Evolutionary conservation across 2,329 filamentous ascomycete species (phyloP), one percentile per base, ranked within the genome.

Genomic region (Huntiella bhutanensis): DNA sequence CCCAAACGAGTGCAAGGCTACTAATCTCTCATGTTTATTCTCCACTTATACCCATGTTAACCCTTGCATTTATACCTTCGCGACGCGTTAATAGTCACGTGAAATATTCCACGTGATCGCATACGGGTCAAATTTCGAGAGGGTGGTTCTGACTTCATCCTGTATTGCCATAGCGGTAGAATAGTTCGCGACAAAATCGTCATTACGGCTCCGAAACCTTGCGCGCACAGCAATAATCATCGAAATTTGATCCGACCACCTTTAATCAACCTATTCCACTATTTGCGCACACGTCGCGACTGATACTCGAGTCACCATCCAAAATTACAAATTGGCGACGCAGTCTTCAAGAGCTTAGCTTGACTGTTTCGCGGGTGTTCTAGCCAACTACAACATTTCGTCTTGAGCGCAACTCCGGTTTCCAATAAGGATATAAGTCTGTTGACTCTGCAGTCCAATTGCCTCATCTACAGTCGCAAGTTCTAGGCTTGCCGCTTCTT

Each of bases 41-140:
- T 41, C 48, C 48, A 50, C 41, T 33, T 19, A 43, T 34, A n/a
- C 4, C 22, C 28, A 4, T 33, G n/a, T 34, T 28, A 12, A 11
- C 19, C 39, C 16, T 22, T 12, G 8, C 2, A 8, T 5, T 7
- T 1, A 41, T 12, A 17, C 41, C 8, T 4, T 19, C 44, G 32
- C 40, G 28, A 43, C 37, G 37, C 37, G 48, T 45, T 19, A 19
- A 6, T 3, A 13, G 3, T 13, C 36, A 50, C 41, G 48, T 50
- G 48, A 38, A 17, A 12, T 5, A 28, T 45, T 28, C 22, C 48
- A 50, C 40, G 39, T 50, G 48, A 45, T 32, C 33, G 34, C 38
- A 40, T 43, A 17, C 41, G 47, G 38, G 44, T 38, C 41, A 47
- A 50, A 47, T 50, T 50, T 45, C 33, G 33, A 47, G 36, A 38